phyloP scores from a whole-genome alignment of 495 filamentous ascomycete genomes.

The Aspergillus diversus region DNA sequence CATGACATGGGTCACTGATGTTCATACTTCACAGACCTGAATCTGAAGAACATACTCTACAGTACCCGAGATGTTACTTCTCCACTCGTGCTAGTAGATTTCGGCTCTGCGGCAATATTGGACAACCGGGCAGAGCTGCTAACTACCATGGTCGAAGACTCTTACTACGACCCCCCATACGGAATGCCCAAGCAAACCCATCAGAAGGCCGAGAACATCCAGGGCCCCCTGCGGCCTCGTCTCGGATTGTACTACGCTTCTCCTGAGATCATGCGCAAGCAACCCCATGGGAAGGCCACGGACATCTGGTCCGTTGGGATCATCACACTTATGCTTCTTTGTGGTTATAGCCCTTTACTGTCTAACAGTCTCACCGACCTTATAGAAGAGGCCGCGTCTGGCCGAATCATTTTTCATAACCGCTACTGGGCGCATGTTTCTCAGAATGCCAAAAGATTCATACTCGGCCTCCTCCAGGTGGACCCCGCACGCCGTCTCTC shows the following conservation, averaged over 20 bases:
- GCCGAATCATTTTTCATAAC: conserved; percentile 92
- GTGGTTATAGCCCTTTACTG: conserved; percentile 97
- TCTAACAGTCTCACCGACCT: conserved; percentile 91
- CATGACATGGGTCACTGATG: background rate
- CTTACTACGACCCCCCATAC: too few relatives aligned
- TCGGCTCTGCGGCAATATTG: conserved; percentile 98
- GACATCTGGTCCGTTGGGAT: conserved; percentile 99
- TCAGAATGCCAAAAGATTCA: conserved; percentile 94
- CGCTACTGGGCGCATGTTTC: conserved; percentile 99
- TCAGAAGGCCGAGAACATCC: too few relatives aligned
- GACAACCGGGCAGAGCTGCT: conserved; percentile 81
- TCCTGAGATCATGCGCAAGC: conserved; percentile 97
- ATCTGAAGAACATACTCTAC: conserved; percentile 97
- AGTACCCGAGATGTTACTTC: conserved; percentile 76
- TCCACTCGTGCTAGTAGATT: conserved; percentile 93
- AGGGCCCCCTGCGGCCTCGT: too few relatives aligned
- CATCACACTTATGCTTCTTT: conserved; percentile 98
- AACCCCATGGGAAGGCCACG: conserved; percentile 97
- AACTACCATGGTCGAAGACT: too few relatives aligned
- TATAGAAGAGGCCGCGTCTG: conserved; percentile 90
- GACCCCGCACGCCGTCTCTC: conserved; percentile 76
- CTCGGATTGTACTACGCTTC: too few relatives aligned
- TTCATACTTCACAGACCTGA: conserved; percentile 69
- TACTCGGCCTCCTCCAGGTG: conserved; percentile 77
- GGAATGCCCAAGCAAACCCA: too few relatives aligned